phyloP scores from a whole-genome alignment of 768 basidiomycete species.

The Crepidotus variabilis region DNA sequence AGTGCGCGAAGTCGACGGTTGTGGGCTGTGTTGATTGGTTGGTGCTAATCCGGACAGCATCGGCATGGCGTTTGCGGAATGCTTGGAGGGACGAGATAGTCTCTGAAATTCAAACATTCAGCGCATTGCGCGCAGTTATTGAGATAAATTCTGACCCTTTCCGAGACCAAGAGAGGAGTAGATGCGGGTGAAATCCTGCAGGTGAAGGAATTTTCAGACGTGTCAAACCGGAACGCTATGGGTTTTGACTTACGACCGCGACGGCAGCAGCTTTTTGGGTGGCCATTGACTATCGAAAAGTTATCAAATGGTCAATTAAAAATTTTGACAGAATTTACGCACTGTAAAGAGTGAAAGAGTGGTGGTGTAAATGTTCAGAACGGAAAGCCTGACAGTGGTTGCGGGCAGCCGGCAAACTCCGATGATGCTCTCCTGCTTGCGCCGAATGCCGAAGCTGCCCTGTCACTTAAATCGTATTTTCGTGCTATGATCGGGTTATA shows the following conservation, averaged over 20 bases:
- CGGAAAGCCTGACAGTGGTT: conserved; percentile 18
- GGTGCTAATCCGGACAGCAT: conserved; percentile 73
- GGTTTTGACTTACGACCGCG: conserved; percentile 49
- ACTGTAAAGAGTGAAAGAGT: conserved; percentile 21
- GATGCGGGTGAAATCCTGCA: conserved; percentile 79
- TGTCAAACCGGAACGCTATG: conserved; percentile 11
- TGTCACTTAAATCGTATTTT: too few species aligned
- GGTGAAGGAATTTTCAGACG: conserved; percentile 18
- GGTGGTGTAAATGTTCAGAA: conserved; percentile 20
- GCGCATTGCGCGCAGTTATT: neutral
- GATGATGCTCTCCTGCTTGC: conserved; percentile 30
- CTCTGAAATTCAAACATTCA: conserved; percentile 43
- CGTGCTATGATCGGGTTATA: too few species aligned
- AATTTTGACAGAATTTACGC: conserved; percentile 9
- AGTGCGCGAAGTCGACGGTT: conserved; percentile 87
- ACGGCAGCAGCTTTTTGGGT: conserved; percentile 62
- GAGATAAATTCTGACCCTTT: conserved; percentile 57
- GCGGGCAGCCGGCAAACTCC: conserved; percentile 34
- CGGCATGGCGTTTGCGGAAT: conserved; percentile 93
- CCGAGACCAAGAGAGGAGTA: conserved; percentile 81
- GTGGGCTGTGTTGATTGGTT: conserved; percentile 68
- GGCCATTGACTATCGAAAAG: conserved; percentile 46
- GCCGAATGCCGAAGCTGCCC: conserved; percentile 26
- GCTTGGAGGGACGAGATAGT: conserved; percentile 87
- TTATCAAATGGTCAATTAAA: conserved; percentile 6